Base-by-base conservation (phyloP, 1,139 yeast genomes). In the Candida tropicalis region DNA sequence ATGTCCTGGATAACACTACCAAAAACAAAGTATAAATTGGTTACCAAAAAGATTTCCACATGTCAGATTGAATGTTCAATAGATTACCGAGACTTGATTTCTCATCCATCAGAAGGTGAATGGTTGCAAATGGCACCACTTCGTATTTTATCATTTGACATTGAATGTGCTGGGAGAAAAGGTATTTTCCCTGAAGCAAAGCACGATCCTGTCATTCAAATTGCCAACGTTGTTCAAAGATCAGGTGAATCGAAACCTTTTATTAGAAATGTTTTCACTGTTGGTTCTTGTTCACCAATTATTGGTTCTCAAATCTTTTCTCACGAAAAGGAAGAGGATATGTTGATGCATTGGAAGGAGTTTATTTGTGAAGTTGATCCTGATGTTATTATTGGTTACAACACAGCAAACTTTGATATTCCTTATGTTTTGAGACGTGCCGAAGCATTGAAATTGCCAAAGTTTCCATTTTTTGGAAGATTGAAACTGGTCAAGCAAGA, bases 1-100 rank as follows among this genome's bases (percentile, higher is more conserved):
- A 93, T 95, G 99, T 87, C 96, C 20, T 95, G 99, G 99, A 75
- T 95, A 35, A 87, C 97, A 0, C 73, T 93, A 18, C 98, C 98
- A 0, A 79, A 75, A 44, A 82, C 82, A 0, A 85, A 79, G 53
- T 95, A 90, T 60, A 54, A 58, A 1, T 46, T 84, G 46, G 73
- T 81, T 5, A 55, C 60, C 1, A 44, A 59, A 8, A 70, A 67
- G 49, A 74, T 82, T 3, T 87, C 97, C 0, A 79, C 85, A 0
- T 88, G 97, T 62, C 99, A 95, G 62, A 64, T 90, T 31, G 99
- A 93, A 66, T 82, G 93, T 38, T 63, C 73, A 3, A 78, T 93
- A 12, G 73, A 84, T 56, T 90, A 82, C 58, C 67, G 66, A 31
- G 84, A 89, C 52, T 65, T 95, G 46, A 62, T 87, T 1, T 75